A percentile compares a stretch with the other conserved stretches of the same genome.
phyloP scores from a whole-genome alignment of 768 basidiomycete species.

The Heimioporus sp. region DNA sequence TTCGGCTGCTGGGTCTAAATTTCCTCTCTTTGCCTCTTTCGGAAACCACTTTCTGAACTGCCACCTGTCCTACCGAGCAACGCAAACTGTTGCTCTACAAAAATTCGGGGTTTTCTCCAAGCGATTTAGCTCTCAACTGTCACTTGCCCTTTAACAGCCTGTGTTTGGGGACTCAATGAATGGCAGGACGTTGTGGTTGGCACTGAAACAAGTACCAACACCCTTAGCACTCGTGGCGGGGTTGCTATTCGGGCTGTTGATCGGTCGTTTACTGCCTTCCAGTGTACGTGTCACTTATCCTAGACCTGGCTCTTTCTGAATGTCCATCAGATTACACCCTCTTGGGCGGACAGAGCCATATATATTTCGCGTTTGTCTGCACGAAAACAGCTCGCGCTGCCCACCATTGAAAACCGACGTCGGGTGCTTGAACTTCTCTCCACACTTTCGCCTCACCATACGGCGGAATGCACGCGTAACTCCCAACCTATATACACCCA shows the following conservation, averaged over 20 bases:
- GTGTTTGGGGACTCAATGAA: slow-evolving; percentile 20
- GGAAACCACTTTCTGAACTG: too few species aligned
- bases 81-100: too few species aligned
- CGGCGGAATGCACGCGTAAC: slow-evolving; percentile 84
- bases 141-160: not conserved
- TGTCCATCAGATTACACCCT: slow-evolving; percentile 25
- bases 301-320: not conserved
- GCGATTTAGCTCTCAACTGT: not conserved
- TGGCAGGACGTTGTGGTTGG: slow-evolving; percentile 25
- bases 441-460: slow-evolving; percentile 87
- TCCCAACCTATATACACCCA: slow-evolving; percentile 82
- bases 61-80: too few species aligned
- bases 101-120: not conserved
- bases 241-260: slow-evolving; percentile 55
- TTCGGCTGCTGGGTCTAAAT: too few species aligned
- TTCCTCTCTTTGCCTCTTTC: too few species aligned
- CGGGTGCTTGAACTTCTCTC: slow-evolving; percentile 87
- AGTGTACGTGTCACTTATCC: slow-evolving; percentile 22
- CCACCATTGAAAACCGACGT: slow-evolving; percentile 78
- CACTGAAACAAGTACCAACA: slow-evolving; percentile 49
- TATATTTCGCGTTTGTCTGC: slow-evolving; percentile 47
- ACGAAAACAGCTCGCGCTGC: slow-evolving; percentile 66
- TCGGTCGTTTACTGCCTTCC: slow-evolving; percentile 48
- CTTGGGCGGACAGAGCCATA: slow-evolving; percentile 58
- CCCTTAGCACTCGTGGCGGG: slow-evolving; percentile 59